Evolutionary conservation across 495 filamentous ascomycete species (phyloP), one percentile per base, ranked within the genome.

Genomic region (Lophiotrema nucula): DNA sequence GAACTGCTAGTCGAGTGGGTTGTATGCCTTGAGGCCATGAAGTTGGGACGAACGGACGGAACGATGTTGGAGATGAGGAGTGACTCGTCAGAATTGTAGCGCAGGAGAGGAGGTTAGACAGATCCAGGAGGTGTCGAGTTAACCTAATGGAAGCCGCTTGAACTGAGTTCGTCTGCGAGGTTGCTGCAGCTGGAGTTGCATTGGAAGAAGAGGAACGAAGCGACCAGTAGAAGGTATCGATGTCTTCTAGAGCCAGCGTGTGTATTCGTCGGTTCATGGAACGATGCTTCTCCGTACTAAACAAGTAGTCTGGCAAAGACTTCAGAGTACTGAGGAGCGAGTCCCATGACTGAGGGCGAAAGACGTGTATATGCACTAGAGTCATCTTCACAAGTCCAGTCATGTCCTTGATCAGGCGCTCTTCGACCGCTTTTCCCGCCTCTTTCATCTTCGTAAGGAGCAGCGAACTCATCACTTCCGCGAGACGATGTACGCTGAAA

Each of bases 401-500:
- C 42, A 64, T 45, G 2, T 52, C 47, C 4, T 47, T 44, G 19
- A 39, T 35, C 15, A 21, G 13, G 15, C 15, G 15, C 4, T 15
- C 21, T 13, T 31, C 42, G 24, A 18, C 10, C 15, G 33, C n/a
- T 24, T 31, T 28, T 58, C 27, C 5, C 4, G 10, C 27, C 41
- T 33, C 18, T 27, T 22, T 53, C 50, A 25, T 35, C 6, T 2
- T 6, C 67, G 49, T 41, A 66, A 46, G 33, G 55, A 28, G 11
- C 54, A 16, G 27, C 28, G 38, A 8, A 11, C 8, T 27, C 56
- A 73, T 64, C 18, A 83, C 68, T 11, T 67, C 53, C 0, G 65
- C 73, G 0, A 93, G 75, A 11, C 83, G 78, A 13, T 77, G 67
- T 11, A 83, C 74, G 26, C 85, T 81, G 58, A 95, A 90, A 0